Evolutionary conservation across 2,329 filamentous ascomycete genomes (phyloP), one percentile per base, ranked within the genome.

Genomic region (Colletotrichum karsti): DNA sequence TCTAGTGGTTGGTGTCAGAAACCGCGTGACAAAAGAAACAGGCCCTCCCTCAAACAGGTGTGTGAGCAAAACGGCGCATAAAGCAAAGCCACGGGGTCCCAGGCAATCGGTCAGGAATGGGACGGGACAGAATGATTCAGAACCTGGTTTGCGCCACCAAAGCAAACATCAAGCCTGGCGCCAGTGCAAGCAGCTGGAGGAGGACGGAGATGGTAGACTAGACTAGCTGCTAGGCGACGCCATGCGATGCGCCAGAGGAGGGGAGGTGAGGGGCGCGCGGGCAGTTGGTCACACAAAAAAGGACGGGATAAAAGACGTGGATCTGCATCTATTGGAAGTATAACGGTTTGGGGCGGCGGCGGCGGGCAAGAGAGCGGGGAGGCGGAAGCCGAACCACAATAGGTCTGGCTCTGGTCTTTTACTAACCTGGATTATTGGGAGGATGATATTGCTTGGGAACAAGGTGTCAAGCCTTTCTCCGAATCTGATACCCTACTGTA

Each of bases 311-410:
- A 13, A 53, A 39, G 33, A 46, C 37, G 53, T 46, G 28, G 53
- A 58, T 67, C 42, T 63, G 64, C 53, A 54, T 67, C 51, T 64
- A 67, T 58, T 53, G 60, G 42, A 64, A 64, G 59, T 57, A 63
- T 54, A 64, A 67, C 64, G 64, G 64, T 41, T 42, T 58, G 44
- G 60, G 41, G 20, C 26, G 35, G 56, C 46, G 51, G 60, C n/a
- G 58, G 50, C 18, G 51, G 35, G 33, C 35, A 58, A 53, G 59
- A 12, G 42, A 33, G 51, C 60, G 53, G 64, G 53, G 64, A 67
- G 60, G 64, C 64, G 62, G 44, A 64, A 46, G 35, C 59, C 44
- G 53, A 63, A 54, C 59, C 59, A 51, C 59, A 48, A 58, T 30
- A 10, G 44, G 64, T 22, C 60, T 64, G 60, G 64, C 30, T 20